These are phyloP conservation scores for Chrysopogon serrulatus DNA, from an alignment of 176 grass and related monocot species.

Conservation along the genomic window DNA sequence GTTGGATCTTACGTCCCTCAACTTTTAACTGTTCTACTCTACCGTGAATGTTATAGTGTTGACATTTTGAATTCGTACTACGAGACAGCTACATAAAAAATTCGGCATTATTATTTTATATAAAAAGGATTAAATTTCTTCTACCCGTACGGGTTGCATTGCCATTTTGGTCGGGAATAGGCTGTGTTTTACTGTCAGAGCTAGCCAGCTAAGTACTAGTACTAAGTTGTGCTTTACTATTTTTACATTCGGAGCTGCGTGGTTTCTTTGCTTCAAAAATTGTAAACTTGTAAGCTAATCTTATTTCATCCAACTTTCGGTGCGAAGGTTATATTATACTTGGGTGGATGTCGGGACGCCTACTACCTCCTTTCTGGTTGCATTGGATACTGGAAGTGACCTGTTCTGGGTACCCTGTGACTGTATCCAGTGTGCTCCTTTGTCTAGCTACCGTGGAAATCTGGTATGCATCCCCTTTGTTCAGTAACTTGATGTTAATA, in stretches of 20 bases:
- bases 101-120: neutral
- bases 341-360: constrained; percentile 95
- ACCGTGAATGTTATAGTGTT: neutral
- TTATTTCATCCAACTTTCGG: neutral
- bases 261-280: neutral
- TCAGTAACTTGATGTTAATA: neutral
- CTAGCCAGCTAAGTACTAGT: neutral
- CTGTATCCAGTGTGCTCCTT: constrained; percentile 84
- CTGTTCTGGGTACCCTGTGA: constrained; percentile 97
- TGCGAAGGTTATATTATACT: constrained; percentile 83
- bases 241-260: neutral
- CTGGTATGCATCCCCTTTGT: constrained; percentile 51
- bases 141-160: neutral
- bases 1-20: neutral
- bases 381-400: constrained; percentile 95
- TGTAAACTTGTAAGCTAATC: neutral
- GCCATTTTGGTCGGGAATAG: neutral
- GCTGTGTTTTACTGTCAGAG: neutral
- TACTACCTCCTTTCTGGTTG: constrained; percentile 80
- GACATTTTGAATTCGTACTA: neutral
- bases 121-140: neutral
- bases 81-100: neutral
- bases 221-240: neutral
- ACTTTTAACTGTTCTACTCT: neutral
- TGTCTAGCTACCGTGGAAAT: constrained; percentile 76